A percentile compares a stretch with the other conserved stretches of the same genome.
Conservation (phyloP, 768 basidiomycete species). For the Boletus huronensis region DNA sequence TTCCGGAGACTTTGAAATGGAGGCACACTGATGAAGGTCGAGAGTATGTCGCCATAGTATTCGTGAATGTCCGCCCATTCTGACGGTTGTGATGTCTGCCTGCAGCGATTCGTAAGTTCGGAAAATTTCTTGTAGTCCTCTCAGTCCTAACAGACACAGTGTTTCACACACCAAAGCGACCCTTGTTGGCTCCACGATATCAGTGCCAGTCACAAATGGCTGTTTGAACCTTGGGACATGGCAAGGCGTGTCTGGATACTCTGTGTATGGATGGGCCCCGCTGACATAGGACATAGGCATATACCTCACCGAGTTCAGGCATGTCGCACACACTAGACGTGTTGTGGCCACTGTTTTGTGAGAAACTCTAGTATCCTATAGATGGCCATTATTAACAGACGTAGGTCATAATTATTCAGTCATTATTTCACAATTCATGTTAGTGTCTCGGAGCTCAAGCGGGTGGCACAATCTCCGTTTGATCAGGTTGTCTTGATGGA, state of each 20-base stretch:
- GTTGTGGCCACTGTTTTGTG: conserved; percentile 83
- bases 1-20: conserved; percentile 83
- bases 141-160: conserved; percentile 34
- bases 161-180: conserved; percentile 91
- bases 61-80: neutral
- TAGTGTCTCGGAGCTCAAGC: neutral
- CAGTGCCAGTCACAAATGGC: conserved; percentile 79
- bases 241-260: conserved; percentile 59
- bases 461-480: neutral
- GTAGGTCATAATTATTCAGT: conserved; percentile 9
- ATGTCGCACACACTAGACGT: conserved; percentile 57
- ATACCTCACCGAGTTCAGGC: conserved; percentile 84
- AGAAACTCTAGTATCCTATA: conserved; percentile 20
- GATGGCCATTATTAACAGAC: neutral
- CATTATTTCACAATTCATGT: neutral
- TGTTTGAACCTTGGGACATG: conserved; percentile 83
- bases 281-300: conserved; percentile 48
- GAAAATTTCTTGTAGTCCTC: neutral
- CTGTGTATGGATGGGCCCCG: neutral
- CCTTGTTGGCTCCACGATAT: conserved; percentile 77
- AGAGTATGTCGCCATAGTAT: conserved; percentile 49
- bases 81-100: conserved; percentile 7
- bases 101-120: conserved; percentile 68
- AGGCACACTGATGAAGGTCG: conserved; percentile 88
- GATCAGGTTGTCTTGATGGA: neutral